Percentiles rank a stretch among this genome's conserved stretches.
phyloP scores from a whole-genome alignment of 2,329 filamentous ascomycete genomes.

The Claviceps sp. region DNA sequence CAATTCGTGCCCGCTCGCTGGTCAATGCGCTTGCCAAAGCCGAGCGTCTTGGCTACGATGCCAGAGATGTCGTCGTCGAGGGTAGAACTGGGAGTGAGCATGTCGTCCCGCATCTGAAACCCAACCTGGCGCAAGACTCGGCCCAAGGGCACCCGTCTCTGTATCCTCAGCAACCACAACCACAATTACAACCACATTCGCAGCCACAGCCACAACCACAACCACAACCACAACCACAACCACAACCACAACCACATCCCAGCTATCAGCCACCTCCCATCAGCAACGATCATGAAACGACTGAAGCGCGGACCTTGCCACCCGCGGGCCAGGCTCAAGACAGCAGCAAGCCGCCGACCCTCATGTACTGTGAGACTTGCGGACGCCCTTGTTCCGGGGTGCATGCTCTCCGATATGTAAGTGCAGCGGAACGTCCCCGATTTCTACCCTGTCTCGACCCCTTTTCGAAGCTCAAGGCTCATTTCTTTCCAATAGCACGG shows the following conservation, averaged over 20 bases:
- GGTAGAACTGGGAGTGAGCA: conserved; percentile 18
- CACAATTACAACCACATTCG: too few relatives aligned
- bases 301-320: neutral
- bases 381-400: conserved; percentile 21
- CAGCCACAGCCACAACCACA: too few relatives aligned
- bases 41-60: conserved; percentile 43
- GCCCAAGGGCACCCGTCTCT: neutral
- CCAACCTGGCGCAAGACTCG: conserved; percentile 6
- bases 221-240: too few relatives aligned
- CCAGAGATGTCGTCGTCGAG: conserved; percentile 34
- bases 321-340: neutral
- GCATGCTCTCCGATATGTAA: conserved; percentile 19
- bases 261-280: neutral
- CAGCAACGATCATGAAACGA: neutral
- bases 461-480: neutral
- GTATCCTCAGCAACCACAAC: neutral
- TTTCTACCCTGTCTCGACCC: neutral
- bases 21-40: conserved; percentile 44
- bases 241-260: too few relatives aligned
- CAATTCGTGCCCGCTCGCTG: conserved; percentile 39
- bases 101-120: conserved; percentile 21
- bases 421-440: conserved; percentile 4
- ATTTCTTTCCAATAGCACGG: conserved; percentile 14
- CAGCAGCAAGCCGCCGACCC: neutral
- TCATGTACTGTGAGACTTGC: conserved; percentile 18